Evolutionary conservation across 257 asterid species (phyloP).

Genomic region (Voacanga thouarsii): DNA sequence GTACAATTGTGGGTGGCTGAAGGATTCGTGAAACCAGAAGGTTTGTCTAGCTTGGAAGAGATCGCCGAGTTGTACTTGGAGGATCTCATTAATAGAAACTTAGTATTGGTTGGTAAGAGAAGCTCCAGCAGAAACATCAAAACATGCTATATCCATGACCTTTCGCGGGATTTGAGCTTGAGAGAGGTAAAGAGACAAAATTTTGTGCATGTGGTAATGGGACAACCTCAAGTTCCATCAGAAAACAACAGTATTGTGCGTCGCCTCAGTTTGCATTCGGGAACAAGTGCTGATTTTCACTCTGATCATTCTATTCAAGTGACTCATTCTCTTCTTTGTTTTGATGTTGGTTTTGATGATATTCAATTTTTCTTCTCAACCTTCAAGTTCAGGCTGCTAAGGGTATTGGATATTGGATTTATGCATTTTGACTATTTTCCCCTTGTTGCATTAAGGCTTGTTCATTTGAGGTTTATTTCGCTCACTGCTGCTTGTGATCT

Average conservation of each 20-base stretch:
- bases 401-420: constrained; percentile 30
- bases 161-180: constrained; percentile 30
- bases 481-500: constrained; percentile 12
- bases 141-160: constrained; percentile 33
- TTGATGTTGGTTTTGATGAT: background rate
- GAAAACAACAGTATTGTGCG: background rate
- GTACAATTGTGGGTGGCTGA: constrained; percentile 34
- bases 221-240: background rate
- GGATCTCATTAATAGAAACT: constrained; percentile 32
- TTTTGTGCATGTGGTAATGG: constrained; percentile 22
- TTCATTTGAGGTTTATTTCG: too few relatives aligned
- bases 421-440: constrained; percentile 12
- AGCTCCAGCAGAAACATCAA: constrained; percentile 21
- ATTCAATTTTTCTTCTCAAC: background rate
- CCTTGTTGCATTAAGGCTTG: too few relatives aligned
- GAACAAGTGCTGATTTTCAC: background rate
- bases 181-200: constrained; percentile 35
- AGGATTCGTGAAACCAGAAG: constrained; percentile 25
- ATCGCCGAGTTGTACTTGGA: constrained; percentile 31
- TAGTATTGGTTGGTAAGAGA: constrained; percentile 26
- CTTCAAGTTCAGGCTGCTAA: constrained; percentile 26
- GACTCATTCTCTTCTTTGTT: constrained; percentile 2
- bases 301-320: constrained; percentile 18
- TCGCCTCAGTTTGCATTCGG: constrained; percentile 26
- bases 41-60: constrained; percentile 11